Percentiles rank a stretch among this genome's conserved stretches.
These are phyloP conservation scores for Pezizomycotina sp. DNA, from an alignment of 2,329 filamentous ascomycete genomes.

Conservation along the genomic window DNA sequence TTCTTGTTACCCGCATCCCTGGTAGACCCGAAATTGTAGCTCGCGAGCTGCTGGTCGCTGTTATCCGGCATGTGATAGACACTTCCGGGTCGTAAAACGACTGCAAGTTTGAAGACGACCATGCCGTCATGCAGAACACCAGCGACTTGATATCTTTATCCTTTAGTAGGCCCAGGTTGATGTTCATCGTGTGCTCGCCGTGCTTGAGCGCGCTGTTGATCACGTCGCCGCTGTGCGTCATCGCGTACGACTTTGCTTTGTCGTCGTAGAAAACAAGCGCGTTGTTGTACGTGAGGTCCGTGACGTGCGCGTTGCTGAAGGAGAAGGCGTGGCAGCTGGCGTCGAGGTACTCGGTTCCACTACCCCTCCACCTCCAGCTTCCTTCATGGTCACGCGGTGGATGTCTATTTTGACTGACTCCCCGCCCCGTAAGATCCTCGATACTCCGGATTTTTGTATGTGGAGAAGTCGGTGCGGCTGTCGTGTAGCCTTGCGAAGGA, in stretches of 20 bases:
- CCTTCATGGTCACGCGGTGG: conserved; percentile 9
- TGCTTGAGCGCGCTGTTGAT: conserved; percentile 4
- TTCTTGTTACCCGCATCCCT: conserved; percentile 10
- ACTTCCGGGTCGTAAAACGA: conserved; percentile 15
- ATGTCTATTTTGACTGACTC: conserved; percentile 14
- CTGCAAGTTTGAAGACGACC: conserved; percentile 3
- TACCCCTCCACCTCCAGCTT: conserved; percentile 14
- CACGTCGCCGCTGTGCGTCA: conserved; percentile 11
- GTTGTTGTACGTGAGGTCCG: conserved; percentile 6
- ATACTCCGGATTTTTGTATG: conserved; percentile 14
- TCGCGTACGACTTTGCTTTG: conserved; percentile 5
- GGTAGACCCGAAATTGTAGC: conserved; percentile 16
- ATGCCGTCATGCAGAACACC: conserved; percentile 18
- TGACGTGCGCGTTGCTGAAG: conserved; percentile 4
- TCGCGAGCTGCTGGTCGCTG: conserved; percentile 11
- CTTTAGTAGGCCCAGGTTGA: conserved; percentile 6
- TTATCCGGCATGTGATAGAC: conserved; percentile 7
- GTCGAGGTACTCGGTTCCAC: conserved; percentile 12
- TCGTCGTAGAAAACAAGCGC: conserved; percentile 9
- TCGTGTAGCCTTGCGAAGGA: conserved; percentile 12
- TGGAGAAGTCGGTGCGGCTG: conserved; percentile 11
- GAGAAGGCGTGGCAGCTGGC: conserved; percentile 11
- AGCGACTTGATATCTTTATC: conserved; percentile 7
- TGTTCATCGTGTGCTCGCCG: conserved; percentile 10
- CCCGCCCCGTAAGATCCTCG: conserved; percentile 11